Base-by-base conservation (phyloP, 2,329 filamentous ascomycete genomes). In the Trichoderma arundinaceum region DNA sequence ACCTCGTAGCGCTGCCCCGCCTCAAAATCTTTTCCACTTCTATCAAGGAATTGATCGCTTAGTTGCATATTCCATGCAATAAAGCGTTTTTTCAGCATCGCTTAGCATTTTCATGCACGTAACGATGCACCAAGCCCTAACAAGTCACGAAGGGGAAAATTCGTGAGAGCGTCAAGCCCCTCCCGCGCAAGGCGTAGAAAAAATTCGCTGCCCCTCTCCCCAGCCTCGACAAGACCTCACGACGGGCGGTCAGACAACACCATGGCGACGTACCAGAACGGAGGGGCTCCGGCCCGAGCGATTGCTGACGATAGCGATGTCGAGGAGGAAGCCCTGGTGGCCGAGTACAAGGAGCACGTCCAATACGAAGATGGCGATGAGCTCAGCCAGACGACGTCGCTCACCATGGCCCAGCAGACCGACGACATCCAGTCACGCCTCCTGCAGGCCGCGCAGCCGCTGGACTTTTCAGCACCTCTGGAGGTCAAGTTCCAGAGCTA, bases 401-500 rank as follows among this genome's bases (percentile, higher is more conserved):
- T 90, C 77, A 89, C 84, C 74, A 88, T 88, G 78, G 87, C 86
- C 73, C 88, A 89, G 75, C 91, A 92, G 79, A 85, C 88, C 76
- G 92, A 96, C 79, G 95, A 98, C 77, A 92, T 99, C 74, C 94
- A 98, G 82, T 90, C 92, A 69, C 91, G 95, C 78, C 86, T 99
- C 69, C 90, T 90, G 70, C 92, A 94, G 71, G 95, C 95, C 67
- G 95, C 95, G 70, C 94, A 95, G 75, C 95, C 95, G 59, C 86
- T 99, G 71, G 95, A 99, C 78, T 98, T 96, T 80, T 93, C 95
- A 76, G 95, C 95, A 54, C 92, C 94, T 39, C 86, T 99, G 65
- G 95, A 98, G 81, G 92, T 92, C 79, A 98, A 98, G 83, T 97
- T 98, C 83, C 90, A 92, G 79, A 97, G 94, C 83, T 99, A 99